A percentile compares a stretch with the other conserved stretches of the same genome.
Conservation (phyloP, 148 eudicot genomes). For the Camellia japonica region DNA sequence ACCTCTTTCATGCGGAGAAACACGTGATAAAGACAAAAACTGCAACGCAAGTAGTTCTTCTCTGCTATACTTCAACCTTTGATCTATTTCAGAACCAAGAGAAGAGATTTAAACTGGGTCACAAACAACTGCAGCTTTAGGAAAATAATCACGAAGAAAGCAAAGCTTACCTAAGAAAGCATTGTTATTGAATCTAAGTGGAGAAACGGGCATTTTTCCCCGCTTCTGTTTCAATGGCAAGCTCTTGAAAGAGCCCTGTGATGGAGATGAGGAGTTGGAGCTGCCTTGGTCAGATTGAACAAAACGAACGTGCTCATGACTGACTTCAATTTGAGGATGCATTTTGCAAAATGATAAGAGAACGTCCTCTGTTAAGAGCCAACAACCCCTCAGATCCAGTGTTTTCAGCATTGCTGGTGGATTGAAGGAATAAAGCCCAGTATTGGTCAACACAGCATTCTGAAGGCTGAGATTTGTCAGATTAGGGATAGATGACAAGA, state of each 20-base stretch:
- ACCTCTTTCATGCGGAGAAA: conserved; percentile 24
- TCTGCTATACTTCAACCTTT: conserved; percentile 72
- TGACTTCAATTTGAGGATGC: conserved; percentile 55
- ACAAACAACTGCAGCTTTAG: neutral
- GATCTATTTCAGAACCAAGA: conserved; percentile 50
- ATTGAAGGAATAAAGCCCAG: conserved; percentile 50
- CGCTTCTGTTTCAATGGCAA: conserved; percentile 32
- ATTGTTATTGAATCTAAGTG: conserved; percentile 25
- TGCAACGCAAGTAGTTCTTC: conserved; percentile 80
- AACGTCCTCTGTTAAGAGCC: conserved; percentile 74
- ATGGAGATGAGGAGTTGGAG: conserved; percentile 22
- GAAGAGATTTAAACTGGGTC: neutral
- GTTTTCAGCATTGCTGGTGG: conserved; percentile 54
- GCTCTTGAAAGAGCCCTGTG: conserved; percentile 24
- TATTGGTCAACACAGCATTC: conserved; percentile 65
- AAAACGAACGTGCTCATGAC: conserved; percentile 44
- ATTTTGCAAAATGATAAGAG: conserved; percentile 41
- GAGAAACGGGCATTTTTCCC: conserved; percentile 28
- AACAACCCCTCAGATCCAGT: conserved; percentile 71
- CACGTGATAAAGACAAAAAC: conserved; percentile 35
- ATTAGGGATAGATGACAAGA: conserved; percentile 40
- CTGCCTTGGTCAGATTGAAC: conserved; percentile 22
- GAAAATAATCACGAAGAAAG: neutral
- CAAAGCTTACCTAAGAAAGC: conserved; percentile 44
- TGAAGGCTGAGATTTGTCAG: conserved; percentile 51